Conservation (phyloP, 2,329 filamentous ascomycete genomes). For the Hortaea sp. region DNA sequence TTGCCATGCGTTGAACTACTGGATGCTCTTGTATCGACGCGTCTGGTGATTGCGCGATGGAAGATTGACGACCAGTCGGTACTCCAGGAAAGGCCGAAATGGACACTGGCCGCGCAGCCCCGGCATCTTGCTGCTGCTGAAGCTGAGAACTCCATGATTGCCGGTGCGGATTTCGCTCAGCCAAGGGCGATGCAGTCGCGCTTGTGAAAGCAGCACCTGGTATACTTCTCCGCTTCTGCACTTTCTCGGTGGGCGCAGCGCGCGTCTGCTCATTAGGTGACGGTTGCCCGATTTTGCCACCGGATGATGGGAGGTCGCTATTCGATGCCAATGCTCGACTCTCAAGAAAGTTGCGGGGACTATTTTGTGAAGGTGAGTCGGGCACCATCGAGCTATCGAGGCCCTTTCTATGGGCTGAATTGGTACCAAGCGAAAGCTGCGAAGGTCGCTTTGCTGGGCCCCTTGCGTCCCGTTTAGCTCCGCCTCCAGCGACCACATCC, state of each 20-base stretch:
- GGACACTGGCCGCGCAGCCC: not conserved
- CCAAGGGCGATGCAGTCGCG: not conserved
- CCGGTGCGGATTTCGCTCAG: slow-evolving; percentile 4
- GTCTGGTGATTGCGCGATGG: not conserved
- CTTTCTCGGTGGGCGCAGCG: not conserved
- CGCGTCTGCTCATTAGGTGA: not conserved
- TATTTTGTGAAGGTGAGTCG: too few species aligned
- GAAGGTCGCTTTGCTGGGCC: slow-evolving; percentile 5
- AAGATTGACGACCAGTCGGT: too few species aligned
- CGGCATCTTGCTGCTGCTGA: slow-evolving; percentile 3
- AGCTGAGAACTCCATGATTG: slow-evolving; percentile 5
- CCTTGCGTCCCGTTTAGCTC: slow-evolving; percentile 9
- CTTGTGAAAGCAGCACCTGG: slow-evolving; percentile 6
- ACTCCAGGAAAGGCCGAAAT: not conserved
- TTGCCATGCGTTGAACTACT: slow-evolving; percentile 16
- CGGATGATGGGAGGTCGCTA: not conserved
- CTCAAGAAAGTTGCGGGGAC: slow-evolving; percentile 1
- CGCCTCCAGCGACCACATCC: not conserved
- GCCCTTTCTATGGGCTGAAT: too few species aligned
- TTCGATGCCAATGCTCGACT: slow-evolving; percentile 1
- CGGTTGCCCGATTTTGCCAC: not conserved
- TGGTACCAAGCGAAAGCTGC: slow-evolving; percentile 6
- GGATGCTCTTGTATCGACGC: slow-evolving; percentile 18
- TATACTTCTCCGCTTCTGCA: slow-evolving; percentile 13
- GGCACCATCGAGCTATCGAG: too few species aligned